Conservation (phyloP, 192 early-diverging fungal genomes). For the Gaertneriomyces sp. region DNA sequence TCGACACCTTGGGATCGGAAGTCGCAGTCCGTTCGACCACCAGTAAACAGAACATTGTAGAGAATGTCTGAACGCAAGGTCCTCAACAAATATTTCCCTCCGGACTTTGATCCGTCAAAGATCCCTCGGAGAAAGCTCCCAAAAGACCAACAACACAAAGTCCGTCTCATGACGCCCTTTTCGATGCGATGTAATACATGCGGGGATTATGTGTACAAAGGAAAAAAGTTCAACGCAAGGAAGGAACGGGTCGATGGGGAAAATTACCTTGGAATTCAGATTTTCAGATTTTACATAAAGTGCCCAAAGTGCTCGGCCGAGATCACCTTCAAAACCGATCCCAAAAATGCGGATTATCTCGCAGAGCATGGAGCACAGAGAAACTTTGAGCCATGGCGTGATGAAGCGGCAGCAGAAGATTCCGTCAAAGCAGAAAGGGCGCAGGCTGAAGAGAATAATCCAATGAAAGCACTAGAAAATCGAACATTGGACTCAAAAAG, state of each 20-base stretch:
- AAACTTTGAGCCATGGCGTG: conserved; percentile 95
- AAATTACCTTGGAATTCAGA: conserved; percentile 52
- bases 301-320: conserved; percentile 95
- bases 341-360: conserved; percentile 89
- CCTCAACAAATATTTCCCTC: conserved; percentile 93
- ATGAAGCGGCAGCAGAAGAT: conserved; percentile 58
- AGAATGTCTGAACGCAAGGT: conserved; percentile 89
- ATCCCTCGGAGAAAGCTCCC: conserved; percentile 78
- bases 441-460: conserved; percentile 84
- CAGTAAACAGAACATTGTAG: too few species aligned
- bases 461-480: conserved; percentile 93
- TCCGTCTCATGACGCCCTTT: conserved; percentile 97
- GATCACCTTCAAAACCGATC: conserved; percentile 98
- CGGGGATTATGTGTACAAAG: conserved; percentile 95
- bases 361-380: conserved; percentile 88
- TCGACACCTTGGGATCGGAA: too few species aligned
- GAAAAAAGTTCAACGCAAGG: conserved; percentile 96
- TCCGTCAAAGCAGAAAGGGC: conserved; percentile 55
- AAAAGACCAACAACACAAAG: conserved; percentile 87
- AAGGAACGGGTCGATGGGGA: conserved; percentile 71
- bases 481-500: conserved; percentile 87
- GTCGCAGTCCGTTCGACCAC: too few species aligned
- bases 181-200: conserved; percentile 97
- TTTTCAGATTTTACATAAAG: conserved; percentile 66
- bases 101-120: conserved; percentile 95